Base-by-base conservation (phyloP, 2,329 filamentous ascomycete genomes). In the Didymosphaeria variabile region DNA sequence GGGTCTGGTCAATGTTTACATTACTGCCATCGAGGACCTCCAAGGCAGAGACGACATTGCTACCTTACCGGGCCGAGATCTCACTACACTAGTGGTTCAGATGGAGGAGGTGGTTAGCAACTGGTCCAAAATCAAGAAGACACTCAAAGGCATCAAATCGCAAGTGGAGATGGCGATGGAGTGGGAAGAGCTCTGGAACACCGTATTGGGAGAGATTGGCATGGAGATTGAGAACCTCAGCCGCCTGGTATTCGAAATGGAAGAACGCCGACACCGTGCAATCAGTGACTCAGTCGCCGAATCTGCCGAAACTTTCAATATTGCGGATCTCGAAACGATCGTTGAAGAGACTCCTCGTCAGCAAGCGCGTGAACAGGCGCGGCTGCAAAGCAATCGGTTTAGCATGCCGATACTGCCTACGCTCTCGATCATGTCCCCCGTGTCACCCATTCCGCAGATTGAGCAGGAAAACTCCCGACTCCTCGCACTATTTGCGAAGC, bases 161-260 rank as follows among this genome's bases (percentile, higher is more conserved):
- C 94, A 98, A 74, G 94, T 99, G 19, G 95, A 98, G 78, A 89
- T 97, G 60, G 95, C 95, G 50, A 97, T 98, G 93, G 95, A 99
- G 75, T 99, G 94, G 94, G 94, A 97, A 77, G 94, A 98, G 79
- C 84, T 99, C 38, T 98, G 95, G 94, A 93, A 93, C 70, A 92
- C 87, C 65, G 94, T 98, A 3, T 83, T 99, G 2, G 94, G 94
- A 47, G 94, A 98, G 75, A 97, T 98, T 63, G 92, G 94, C 55
- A 88, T 90, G 64, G 95, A 99, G 79, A 90, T 93, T 73, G 91
- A 95, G 66, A 89, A 90, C 47, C 84, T 97, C 17, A 88, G 87
- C 71, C 86, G 91, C 42, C 82, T 97, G 51, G 92, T 98, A 32
- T 98, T 98, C 72, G 94, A 98, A 79, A 97, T 98, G 93, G 95